phyloP scores from a whole-genome alignment of 78 protist species.

The Capsaspora owczarzaki region DNA sequence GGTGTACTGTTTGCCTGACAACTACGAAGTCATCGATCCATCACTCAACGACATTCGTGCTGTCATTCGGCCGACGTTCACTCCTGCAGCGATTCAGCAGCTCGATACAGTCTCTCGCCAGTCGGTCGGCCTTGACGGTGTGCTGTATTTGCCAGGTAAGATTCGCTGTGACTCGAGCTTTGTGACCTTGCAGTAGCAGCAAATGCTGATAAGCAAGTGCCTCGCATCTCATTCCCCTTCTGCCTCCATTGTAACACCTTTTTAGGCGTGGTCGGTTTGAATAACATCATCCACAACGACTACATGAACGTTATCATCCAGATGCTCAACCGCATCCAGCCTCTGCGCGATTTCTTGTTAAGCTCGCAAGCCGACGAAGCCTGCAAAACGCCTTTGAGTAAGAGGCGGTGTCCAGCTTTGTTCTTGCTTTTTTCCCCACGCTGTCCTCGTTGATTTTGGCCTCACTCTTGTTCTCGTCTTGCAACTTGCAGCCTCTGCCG shows the following conservation, averaged over 20 bases:
- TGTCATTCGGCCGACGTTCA: not conserved
- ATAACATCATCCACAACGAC: slow-evolving; percentile 81
- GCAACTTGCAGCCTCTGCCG: too few species aligned
- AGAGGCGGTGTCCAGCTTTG: too few species aligned
- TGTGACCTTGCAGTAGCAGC: too few species aligned
- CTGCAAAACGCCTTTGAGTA: too few species aligned
- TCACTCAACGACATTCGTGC: slow-evolving; percentile 81
- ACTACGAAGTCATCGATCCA: slow-evolving; percentile 84
- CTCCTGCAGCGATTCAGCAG: not conserved
- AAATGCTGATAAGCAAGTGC: too few species aligned
- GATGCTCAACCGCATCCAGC: slow-evolving; percentile 54
- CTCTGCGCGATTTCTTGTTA: slow-evolving; percentile 76
- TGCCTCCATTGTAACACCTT: too few species aligned
- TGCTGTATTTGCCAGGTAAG: slow-evolving; percentile 44
- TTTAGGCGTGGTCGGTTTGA: slow-evolving; percentile 90
- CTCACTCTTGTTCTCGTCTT: too few species aligned
- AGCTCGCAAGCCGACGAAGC: too few species aligned
- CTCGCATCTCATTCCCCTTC: too few species aligned
- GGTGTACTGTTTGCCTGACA: slow-evolving; percentile 93
- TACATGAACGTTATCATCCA: slow-evolving; percentile 86
- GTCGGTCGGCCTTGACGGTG: slow-evolving; percentile 45
- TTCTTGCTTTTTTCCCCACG: too few species aligned
- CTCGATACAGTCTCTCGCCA: slow-evolving; percentile 19
- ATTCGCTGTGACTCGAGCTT: too few species aligned
- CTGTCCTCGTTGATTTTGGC: too few species aligned